Evolutionary conservation across 2,329 filamentous ascomycete genomes (phyloP).

Genomic region (Aspergillus uvarum): DNA sequence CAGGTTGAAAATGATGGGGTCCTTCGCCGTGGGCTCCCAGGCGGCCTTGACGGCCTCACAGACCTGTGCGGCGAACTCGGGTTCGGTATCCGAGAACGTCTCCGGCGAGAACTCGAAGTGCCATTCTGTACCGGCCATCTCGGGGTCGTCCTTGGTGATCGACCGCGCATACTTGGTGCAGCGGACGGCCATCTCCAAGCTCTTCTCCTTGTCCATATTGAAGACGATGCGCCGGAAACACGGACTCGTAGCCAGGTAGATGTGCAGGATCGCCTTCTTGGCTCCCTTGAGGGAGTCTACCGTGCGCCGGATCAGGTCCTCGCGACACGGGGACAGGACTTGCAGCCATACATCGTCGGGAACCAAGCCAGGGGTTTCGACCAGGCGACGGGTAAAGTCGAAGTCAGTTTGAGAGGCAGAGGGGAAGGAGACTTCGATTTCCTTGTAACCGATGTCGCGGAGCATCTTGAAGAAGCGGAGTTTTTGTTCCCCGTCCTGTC

Average conservation of each 20-base stretch:
- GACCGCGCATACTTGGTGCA: conserved; percentile 85
- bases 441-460: conserved; percentile 88
- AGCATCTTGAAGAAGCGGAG: conserved; percentile 95
- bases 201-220: conserved; percentile 78
- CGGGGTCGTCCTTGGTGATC: conserved; percentile 78
- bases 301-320: conserved; percentile 85
- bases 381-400: conserved; percentile 84
- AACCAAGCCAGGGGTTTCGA: conserved; percentile 78
- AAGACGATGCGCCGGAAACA: conserved; percentile 95
- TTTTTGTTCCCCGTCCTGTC: conserved; percentile 88
- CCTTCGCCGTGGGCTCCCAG: conserved; percentile 78
- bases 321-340: conserved; percentile 86
- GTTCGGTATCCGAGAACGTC: conserved; percentile 82
- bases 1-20: conserved; percentile 92
- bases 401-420: conserved; percentile 94
- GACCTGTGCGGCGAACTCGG: conserved; percentile 77
- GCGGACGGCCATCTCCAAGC: conserved; percentile 74
- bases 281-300: conserved; percentile 84
- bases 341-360: conserved; percentile 91
- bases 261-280: conserved; percentile 91
- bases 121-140: conserved; percentile 56
- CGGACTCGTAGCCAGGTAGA: conserved; percentile 93
- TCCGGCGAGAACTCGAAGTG: conserved; percentile 52
- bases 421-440: conserved; percentile 95
- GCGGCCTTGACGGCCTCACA: conserved; percentile 93